Evolutionary conservation across 768 basidiomycete species (phyloP), one percentile per base, ranked within the genome.

Genomic region (Termitomyces sp.): DNA sequence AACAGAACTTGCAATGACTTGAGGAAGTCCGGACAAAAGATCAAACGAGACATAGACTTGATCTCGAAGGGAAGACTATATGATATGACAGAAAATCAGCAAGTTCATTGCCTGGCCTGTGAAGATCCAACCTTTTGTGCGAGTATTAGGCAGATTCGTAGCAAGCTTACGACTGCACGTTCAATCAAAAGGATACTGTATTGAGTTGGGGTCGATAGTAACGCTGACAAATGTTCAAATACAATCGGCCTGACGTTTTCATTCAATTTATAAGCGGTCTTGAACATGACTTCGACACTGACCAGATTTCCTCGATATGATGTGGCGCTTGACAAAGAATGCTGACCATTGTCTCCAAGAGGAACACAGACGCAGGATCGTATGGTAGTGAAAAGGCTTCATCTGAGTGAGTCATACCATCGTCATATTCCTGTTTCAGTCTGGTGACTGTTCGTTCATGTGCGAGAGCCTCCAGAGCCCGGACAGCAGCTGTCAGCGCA

Each of bases 11-110:
- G 92, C 81, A n/a, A 95, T 83, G 1, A 74, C 66, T 1, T 85
- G 74, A 1, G 95, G 91, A 10, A 98, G 73, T 38, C 88, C 85
- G 5, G 92, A 85, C 20, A 99, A 78, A 28, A 94, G 78, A 68
- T 99, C 96, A 58, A 99, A 86, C 0, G 96, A 93, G 49, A 98
- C 80, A 71, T 94, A 98, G 11, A 98, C 80, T 71, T 98, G 97
- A 68, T 98, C 97, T 16, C 93, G 87, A 51, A 98, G 77, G 16
- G 83, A 79, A 48, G 88, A 81, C 92, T 95, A 64, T 14, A 53
- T 18, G 28, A 28, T 9, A 10, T 57, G 3, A 8, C 7, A 35
- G 52, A 18, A 59, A 26, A 53, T 60, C 22, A 69, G 56, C 9
- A 47, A 35, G 24, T 18, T 20, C 14, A 51, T 54, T 9, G 4